Conservation (phyloP, 2,329 filamentous ascomycete species). For the Diaporthe helianthi region DNA sequence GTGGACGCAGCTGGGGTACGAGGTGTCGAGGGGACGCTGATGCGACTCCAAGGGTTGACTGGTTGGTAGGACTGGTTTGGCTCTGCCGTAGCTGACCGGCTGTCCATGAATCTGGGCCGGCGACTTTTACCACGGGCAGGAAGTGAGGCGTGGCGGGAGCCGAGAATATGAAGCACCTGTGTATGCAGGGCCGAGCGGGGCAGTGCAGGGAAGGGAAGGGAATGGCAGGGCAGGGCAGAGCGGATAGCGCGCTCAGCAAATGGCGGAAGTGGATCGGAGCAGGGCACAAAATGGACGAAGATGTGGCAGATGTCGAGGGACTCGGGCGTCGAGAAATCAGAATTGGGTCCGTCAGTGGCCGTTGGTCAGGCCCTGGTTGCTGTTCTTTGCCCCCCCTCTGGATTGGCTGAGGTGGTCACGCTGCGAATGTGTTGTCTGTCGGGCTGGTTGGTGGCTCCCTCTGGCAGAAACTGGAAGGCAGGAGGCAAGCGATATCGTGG, state of each 20-base stretch:
- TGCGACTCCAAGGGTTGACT: slow-evolving; percentile 49
- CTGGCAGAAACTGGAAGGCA: slow-evolving; percentile 12
- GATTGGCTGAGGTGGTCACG: slow-evolving; percentile 9
- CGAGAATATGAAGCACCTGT: not conserved
- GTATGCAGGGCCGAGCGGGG: slow-evolving; percentile 4
- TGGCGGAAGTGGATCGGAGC: slow-evolving; percentile 13
- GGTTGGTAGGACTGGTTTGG: slow-evolving; percentile 55
- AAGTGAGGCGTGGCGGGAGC: slow-evolving; percentile 25
- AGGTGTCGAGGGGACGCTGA: slow-evolving; percentile 42
- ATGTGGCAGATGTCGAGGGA: slow-evolving; percentile 6
- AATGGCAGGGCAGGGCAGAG: not conserved
- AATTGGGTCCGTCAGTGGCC: slow-evolving; percentile 4
- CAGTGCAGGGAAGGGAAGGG: not conserved
- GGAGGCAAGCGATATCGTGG: slow-evolving; percentile 12
- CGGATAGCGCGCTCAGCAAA: not conserved
- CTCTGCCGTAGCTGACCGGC: slow-evolving; percentile 57
- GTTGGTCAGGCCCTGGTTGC: not conserved
- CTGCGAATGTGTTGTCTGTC: slow-evolving; percentile 1
- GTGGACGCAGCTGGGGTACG: slow-evolving; percentile 43
- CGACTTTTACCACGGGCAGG: slow-evolving; percentile 24
- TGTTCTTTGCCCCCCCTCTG: not conserved
- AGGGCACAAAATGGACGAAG: slow-evolving; percentile 20
- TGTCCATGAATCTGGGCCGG: slow-evolving; percentile 55
- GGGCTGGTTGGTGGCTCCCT: slow-evolving; percentile 1
- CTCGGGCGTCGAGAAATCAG: slow-evolving; percentile 20